A percentile compares a stretch with the other conserved stretches of the same genome.
These are phyloP conservation scores for Plasmodiophora brassicae DNA, from an alignment of 208 protist genomes.

Conservation along the genomic window DNA sequence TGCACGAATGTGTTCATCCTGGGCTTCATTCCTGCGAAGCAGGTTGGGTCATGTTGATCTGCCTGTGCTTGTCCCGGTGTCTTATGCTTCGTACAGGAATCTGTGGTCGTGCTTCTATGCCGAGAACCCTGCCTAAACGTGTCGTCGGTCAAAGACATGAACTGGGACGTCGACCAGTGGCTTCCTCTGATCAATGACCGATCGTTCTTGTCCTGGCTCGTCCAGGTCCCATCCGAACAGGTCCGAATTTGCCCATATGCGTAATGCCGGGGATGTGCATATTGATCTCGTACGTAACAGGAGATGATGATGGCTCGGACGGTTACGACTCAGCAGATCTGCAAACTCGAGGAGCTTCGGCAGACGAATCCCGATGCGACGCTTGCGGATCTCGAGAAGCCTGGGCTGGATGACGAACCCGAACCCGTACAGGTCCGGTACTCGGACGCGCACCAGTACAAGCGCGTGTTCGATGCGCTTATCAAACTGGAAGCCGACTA, in stretches of 20 bases:
- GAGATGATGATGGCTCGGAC: slow-evolving; percentile 50
- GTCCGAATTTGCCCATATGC: slow-evolving; percentile 44
- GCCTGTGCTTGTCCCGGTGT: neutral
- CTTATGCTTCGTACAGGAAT: slow-evolving; percentile 57
- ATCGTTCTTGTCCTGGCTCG: slow-evolving; percentile 79
- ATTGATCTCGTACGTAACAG: neutral
- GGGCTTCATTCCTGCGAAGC: slow-evolving; percentile 83
- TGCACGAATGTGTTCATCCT: slow-evolving; percentile 80
- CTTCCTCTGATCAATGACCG: slow-evolving; percentile 61
- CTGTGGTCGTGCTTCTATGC: slow-evolving; percentile 83
- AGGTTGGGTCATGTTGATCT: neutral
- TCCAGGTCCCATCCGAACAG: slow-evolving; percentile 68
- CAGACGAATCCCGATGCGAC: slow-evolving; percentile 63
- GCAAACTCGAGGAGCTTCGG: slow-evolving; percentile 81
- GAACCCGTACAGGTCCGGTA: slow-evolving; percentile 64
- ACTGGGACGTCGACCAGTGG: slow-evolving; percentile 35
- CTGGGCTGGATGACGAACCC: slow-evolving; percentile 62
- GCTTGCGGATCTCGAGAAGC: slow-evolving; percentile 67
- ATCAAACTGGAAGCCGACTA: slow-evolving; percentile 82
- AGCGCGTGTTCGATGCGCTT: slow-evolving; percentile 74
- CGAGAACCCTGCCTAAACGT: slow-evolving; percentile 55
- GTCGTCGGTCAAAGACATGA: slow-evolving; percentile 42
- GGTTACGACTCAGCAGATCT: slow-evolving; percentile 72
- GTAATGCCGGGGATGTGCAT: neutral
- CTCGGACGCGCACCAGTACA: slow-evolving; percentile 81